phyloP scores from a whole-genome alignment of 2,329 filamentous ascomycete genomes.

The Fusarium azukiicola region DNA sequence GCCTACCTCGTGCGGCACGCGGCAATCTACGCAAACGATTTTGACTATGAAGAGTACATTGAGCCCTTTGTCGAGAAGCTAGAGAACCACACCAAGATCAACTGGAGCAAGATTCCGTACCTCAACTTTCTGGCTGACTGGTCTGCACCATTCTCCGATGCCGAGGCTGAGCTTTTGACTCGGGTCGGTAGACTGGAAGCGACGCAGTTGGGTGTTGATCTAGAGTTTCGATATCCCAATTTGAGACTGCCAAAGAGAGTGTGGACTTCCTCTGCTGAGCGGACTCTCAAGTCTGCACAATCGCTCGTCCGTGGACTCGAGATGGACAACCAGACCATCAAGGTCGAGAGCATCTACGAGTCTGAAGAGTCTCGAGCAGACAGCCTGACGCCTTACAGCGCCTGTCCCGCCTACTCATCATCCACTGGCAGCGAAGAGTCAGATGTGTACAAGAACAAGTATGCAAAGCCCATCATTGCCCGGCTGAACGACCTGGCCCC shows the following conservation, averaged over 20 bases:
- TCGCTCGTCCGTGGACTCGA: constrained; percentile 79
- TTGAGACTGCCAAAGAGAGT: constrained; percentile 75
- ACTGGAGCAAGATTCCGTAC: constrained; percentile 77
- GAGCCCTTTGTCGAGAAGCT: constrained; percentile 79
- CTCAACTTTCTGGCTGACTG: constrained; percentile 78
- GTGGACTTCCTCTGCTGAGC: constrained; percentile 82
- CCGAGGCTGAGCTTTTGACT: constrained; percentile 80
- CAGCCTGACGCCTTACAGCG: constrained; percentile 81
- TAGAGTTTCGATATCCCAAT: constrained; percentile 78
- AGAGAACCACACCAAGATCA: constrained; percentile 73
- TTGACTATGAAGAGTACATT: constrained; percentile 78
- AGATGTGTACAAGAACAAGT: constrained; percentile 71
- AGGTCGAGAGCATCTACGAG: constrained; percentile 77
- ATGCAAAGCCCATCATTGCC: constrained; percentile 80
- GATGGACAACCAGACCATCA: constrained; percentile 73
- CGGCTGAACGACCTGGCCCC: constrained; percentile 75
- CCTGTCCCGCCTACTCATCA: constrained; percentile 81
- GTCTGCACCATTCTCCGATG: constrained; percentile 76
- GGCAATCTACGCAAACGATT: constrained; percentile 80
- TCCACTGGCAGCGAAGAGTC: constrained; percentile 78
- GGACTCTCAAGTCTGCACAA: constrained; percentile 78
- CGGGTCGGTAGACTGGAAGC: constrained; percentile 81
- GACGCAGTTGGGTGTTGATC: constrained; percentile 77
- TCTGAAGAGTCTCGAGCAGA: constrained; percentile 78
- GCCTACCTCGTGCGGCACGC: constrained; percentile 80